Percentiles rank a stretch among this genome's conserved stretches.
Conservation (phyloP, 805 yeast species). For the Ogataea polymorpha region DNA sequence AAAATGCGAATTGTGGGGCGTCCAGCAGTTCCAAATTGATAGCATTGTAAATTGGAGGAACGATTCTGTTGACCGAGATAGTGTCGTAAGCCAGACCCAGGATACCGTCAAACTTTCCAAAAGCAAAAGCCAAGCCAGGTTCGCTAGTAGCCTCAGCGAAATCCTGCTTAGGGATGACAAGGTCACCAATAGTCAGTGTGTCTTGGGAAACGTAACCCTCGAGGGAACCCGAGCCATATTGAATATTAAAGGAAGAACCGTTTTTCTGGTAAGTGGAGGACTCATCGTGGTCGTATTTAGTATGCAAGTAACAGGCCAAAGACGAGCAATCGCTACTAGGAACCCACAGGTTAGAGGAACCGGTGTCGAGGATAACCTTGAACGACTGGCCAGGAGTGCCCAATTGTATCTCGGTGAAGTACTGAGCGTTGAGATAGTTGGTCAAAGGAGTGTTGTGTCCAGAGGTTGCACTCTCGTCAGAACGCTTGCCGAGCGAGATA, state of each 20-base stretch:
- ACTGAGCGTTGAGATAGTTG: constrained; percentile 94
- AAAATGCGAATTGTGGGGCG: constrained; percentile 81
- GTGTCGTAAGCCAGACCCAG: constrained; percentile 92
- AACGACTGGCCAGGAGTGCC: constrained; percentile 94
- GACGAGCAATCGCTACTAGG: constrained; percentile 88
- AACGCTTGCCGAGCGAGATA: constrained; percentile 34
- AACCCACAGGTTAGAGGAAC: constrained; percentile 96
- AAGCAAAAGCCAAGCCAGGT: constrained; percentile 97
- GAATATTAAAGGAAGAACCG: constrained; percentile 81
- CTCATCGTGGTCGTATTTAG: constrained; percentile 79
- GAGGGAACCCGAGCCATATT: constrained; percentile 89
- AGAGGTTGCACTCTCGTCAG: constrained; percentile 24
- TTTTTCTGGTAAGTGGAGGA: constrained; percentile 85
- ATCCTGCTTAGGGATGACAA: constrained; percentile 82
- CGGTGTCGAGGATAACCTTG: constrained; percentile 94
- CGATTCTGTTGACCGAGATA: constrained; percentile 82
- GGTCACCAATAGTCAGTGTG: constrained; percentile 73
- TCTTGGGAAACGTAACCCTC: constrained; percentile 93
- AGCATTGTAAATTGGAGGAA: constrained; percentile 94
- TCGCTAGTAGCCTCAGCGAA: constrained; percentile 97
- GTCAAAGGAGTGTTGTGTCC: constrained; percentile 81
- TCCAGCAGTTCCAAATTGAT: constrained; percentile 78
- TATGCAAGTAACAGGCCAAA: constrained; percentile 91
- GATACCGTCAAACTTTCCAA: constrained; percentile 98
- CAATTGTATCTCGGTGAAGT: constrained; percentile 82